A percentile compares a stretch with the other conserved stretches of the same genome.
phyloP scores from a whole-genome alignment of 1,284 basidiomycete genomes.

The Marasmius oreades region DNA sequence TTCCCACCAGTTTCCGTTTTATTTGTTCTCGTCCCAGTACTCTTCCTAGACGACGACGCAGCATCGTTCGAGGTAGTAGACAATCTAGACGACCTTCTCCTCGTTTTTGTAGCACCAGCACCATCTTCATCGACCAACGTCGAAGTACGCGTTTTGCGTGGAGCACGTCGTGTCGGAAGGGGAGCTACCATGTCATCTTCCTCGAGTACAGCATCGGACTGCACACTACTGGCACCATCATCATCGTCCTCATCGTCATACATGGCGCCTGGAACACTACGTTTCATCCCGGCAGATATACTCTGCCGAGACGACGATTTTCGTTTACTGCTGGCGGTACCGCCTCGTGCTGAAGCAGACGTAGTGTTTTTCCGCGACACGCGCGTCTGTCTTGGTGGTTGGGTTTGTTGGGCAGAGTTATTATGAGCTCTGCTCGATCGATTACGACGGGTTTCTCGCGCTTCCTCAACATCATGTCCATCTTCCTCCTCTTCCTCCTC shows the following conservation, averaged over 20 bases:
- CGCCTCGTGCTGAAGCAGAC: conserved; percentile 13
- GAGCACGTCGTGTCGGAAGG: conserved; percentile 31
- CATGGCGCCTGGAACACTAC: conserved; percentile 54
- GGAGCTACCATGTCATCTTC: conserved; percentile 54
- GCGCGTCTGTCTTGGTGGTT: background rate
- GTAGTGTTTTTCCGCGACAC: background rate
- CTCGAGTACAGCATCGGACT: conserved; percentile 28
- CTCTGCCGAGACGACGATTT: conserved; percentile 18
- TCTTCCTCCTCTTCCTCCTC: conserved; percentile 29
- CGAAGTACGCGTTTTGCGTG: conserved; percentile 25
- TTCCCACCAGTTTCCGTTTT: conserved; percentile 1
- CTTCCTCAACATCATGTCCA: conserved; percentile 11
- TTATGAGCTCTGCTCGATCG: conserved; percentile 3
- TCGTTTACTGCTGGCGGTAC: background rate
- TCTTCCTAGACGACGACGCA: background rate
- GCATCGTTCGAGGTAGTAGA: conserved; percentile 3
- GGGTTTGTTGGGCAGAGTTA: conserved; percentile 18
- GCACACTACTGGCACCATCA: conserved; percentile 11
- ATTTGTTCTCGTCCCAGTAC: background rate
- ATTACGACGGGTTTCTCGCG: background rate
- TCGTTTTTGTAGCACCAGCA: conserved; percentile 28
- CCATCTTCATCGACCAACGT: conserved; percentile 28
- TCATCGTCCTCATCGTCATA: conserved; percentile 34
- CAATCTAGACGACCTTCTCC: conserved; percentile 39
- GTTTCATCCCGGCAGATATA: conserved; percentile 23